Evolutionary conservation across 176 grass and related monocot species (phyloP).

Genomic region (Oryza coarctata): DNA sequence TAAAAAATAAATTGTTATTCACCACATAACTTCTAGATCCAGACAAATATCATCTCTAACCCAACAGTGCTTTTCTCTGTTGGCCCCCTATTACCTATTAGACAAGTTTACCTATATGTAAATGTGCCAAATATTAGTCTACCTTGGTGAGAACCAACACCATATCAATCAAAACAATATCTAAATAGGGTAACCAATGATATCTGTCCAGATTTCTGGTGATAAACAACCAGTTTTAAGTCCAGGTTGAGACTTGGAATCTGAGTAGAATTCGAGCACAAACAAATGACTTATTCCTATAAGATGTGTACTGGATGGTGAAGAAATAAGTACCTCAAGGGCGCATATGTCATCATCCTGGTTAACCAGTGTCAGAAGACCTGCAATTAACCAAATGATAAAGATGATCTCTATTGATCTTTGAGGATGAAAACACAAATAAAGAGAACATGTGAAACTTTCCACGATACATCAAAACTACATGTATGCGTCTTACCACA

Average conservation of each 20-base stretch:
- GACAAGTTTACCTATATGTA: no score
- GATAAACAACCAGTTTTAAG: neutral
- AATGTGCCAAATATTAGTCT: no score
- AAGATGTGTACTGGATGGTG: neutral
- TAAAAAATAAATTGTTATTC: no score
- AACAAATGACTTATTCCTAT: neutral
- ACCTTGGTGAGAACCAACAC: no score
- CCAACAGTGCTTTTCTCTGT: no score
- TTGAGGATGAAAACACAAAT: neutral
- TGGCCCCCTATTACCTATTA: no score
- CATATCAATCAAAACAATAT: neutral
- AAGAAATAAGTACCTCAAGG: conserved; percentile 71
- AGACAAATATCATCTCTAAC: no score
- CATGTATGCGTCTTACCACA: neutral
- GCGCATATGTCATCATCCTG: conserved; percentile 88
- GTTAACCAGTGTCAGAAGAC: conserved; percentile 85
- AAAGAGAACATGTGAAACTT: neutral
- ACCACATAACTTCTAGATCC: no score
- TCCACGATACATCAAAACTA: neutral
- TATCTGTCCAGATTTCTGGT: neutral
- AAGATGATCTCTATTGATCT: neutral
- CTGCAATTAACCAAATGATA: conserved; percentile 41
- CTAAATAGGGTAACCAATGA: neutral
- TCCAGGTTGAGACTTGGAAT: neutral
- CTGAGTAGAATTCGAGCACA: neutral